Conservation (phyloP, 192 early-diverging fungal species). For the Coemansia aciculifera region DNA sequence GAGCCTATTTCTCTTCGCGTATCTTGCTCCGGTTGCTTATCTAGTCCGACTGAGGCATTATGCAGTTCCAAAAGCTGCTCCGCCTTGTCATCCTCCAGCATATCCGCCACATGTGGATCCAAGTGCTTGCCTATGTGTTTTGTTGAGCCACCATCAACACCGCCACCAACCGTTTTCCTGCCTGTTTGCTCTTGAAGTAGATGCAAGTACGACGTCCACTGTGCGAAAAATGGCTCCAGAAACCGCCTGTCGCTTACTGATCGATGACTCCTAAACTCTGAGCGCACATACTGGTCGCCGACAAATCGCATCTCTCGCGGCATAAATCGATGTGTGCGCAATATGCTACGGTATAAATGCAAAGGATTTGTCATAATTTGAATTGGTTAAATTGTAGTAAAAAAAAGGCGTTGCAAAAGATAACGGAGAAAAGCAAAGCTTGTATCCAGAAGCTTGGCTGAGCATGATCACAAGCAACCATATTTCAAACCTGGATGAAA, state of each 20-base stretch:
- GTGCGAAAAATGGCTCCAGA: constrained; percentile 44
- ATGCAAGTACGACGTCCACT: constrained; percentile 45
- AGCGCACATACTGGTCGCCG: constrained; percentile 55
- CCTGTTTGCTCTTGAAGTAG: constrained; percentile 31
- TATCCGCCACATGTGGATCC: constrained; percentile 30
- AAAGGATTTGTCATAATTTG: constrained; percentile 26
- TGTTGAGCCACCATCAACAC: not conserved
- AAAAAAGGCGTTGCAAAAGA: not conserved
- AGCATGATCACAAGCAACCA: not conserved
- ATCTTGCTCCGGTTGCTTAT: not conserved
- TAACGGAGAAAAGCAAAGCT: not conserved
- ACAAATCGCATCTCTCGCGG: constrained; percentile 53
- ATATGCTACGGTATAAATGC: constrained; percentile 40
- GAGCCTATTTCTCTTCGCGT: not conserved
- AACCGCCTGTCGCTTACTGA: constrained; percentile 39
- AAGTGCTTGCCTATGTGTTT: constrained; percentile 37
- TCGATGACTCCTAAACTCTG: constrained; percentile 51
- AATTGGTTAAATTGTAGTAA: not conserved
- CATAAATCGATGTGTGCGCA: constrained; percentile 38
- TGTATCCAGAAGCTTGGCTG: not conserved
- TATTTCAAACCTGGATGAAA: not conserved
- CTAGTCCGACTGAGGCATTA: constrained; percentile 22
- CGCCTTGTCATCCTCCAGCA: constrained; percentile 52
- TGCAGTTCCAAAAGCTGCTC: constrained; percentile 53
- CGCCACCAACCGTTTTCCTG: not conserved